Percentiles rank a stretch among this genome's conserved stretches.
Conservation (phyloP, 441 rosid genomes). For the Gossypium davidsonii region DNA sequence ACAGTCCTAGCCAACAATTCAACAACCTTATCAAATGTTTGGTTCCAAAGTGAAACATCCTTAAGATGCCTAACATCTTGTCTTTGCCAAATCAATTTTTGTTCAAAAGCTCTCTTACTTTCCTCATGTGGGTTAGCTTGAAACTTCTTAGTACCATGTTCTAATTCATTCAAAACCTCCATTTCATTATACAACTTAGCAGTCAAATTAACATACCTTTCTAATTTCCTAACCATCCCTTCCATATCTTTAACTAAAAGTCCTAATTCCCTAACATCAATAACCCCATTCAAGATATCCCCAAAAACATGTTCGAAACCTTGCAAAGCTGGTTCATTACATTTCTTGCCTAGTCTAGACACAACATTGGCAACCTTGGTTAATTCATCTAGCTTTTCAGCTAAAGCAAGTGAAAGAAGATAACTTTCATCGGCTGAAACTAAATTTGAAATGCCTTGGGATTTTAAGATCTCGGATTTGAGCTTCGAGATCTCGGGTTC, state of each 20-base stretch:
- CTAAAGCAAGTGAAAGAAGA: slow-evolving; percentile 67
- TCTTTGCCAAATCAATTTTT: slow-evolving; percentile 92
- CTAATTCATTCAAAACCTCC: slow-evolving; percentile 88
- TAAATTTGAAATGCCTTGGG: slow-evolving; percentile 55
- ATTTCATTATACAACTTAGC: slow-evolving; percentile 70
- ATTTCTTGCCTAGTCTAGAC: slow-evolving; percentile 83
- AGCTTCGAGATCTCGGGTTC: slow-evolving; percentile 70
- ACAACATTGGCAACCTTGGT: slow-evolving; percentile 65
- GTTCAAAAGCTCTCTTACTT: slow-evolving; percentile 77
- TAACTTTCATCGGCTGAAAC: slow-evolving; percentile 58
- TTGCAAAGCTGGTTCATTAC: slow-evolving; percentile 77
- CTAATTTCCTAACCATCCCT: slow-evolving; percentile 82
- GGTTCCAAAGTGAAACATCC: slow-evolving; percentile 85
- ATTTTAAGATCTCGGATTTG: slow-evolving; percentile 57
- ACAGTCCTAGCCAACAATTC: slow-evolving; percentile 85
- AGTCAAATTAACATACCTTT: slow-evolving; percentile 69
- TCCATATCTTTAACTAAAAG: slow-evolving; percentile 94
- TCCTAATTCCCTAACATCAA: slow-evolving; percentile 76
- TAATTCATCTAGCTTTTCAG: slow-evolving; percentile 84
- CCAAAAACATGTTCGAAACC: slow-evolving; percentile 94
- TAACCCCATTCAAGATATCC: slow-evolving; percentile 62
- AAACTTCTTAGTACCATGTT: slow-evolving; percentile 76
- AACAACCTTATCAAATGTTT: slow-evolving; percentile 79
- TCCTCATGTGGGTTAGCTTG: slow-evolving; percentile 77
- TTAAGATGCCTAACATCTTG: slow-evolving; percentile 84